Conservation (phyloP, 768 basidiomycete genomes). For the Tubosaeta brunneosetosa region DNA sequence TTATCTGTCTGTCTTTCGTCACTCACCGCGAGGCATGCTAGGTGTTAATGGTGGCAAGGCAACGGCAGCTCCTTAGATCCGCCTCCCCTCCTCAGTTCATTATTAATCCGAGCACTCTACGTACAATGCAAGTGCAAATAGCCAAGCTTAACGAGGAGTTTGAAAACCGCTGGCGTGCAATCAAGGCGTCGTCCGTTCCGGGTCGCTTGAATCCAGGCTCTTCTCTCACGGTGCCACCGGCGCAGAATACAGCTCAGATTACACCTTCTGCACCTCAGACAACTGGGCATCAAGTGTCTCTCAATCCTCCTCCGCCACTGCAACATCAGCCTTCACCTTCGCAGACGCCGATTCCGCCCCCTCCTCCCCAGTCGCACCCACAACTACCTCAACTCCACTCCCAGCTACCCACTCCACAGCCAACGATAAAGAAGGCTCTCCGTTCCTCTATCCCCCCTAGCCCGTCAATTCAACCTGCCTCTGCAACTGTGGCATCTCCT, state of each 20-base stretch:
- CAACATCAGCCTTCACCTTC: conserved; percentile 7
- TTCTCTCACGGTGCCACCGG: conserved; percentile 15
- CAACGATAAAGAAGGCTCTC: conserved; percentile 14
- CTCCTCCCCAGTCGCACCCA: conserved; percentile 6
- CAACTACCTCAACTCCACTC: conserved; percentile 8
- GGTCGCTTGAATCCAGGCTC: conserved; percentile 5
- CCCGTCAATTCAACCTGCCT: conserved; percentile 17
- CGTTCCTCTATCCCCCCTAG: conserved; percentile 18
- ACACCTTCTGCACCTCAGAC: conserved; percentile 17
- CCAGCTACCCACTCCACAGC: conserved; percentile 7
- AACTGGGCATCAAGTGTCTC: conserved; percentile 29
- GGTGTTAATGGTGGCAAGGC: conserved; percentile 42
- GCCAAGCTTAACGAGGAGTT: conserved; percentile 40
- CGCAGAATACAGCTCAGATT: conserved; percentile 16
- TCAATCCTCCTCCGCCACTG: conserved; percentile 23
- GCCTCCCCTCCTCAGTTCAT: conserved; percentile 30
- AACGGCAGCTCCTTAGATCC: conserved; percentile 23
- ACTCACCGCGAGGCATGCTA: conserved; percentile 18
- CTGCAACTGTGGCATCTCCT: conserved; percentile 20
- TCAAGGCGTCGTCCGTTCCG: conserved; percentile 14
- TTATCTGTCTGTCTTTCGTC: conserved; percentile 10
- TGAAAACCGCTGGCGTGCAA: conserved; percentile 24
- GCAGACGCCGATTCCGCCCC: conserved; percentile 8
- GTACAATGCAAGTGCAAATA: conserved; percentile 42
- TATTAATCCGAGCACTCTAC: conserved; percentile 36